Percentiles rank a stretch among this genome's conserved stretches.
Conservation (phyloP, 139 green algal species). For the Chlorella ohadii region DNA sequence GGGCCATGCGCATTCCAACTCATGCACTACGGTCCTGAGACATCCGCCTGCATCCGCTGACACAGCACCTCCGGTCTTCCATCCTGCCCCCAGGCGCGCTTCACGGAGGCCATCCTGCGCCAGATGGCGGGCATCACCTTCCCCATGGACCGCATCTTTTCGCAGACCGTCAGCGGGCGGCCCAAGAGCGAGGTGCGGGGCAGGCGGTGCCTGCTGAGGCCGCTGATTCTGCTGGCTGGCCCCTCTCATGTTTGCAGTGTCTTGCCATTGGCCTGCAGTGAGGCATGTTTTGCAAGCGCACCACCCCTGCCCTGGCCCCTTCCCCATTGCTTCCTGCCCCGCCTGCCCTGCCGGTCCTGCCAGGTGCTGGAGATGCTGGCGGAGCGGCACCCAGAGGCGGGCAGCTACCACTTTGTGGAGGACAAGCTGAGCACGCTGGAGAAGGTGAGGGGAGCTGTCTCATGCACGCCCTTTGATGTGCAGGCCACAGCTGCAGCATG, state of each 20-base stretch:
- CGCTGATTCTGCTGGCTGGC: no score
- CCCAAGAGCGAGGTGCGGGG: constrained; percentile 74
- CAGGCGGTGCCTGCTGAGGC: no score
- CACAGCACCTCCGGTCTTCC: no score
- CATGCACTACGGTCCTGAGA: no score
- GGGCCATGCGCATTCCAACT: no score
- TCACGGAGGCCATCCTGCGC: constrained; percentile 84
- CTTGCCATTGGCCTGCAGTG: no score
- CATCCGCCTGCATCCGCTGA: no score
- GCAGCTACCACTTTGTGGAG: constrained; percentile 85
- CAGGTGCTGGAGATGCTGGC: constrained; percentile 71
- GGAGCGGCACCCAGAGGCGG: constrained; percentile 57
- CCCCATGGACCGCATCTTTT: constrained; percentile 86
- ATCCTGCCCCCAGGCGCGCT: constrained; percentile 72
- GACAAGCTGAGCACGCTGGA: constrained; percentile 92
- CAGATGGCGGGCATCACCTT: constrained; percentile 87
- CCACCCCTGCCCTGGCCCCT: no score
- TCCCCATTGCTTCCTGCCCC: no score
- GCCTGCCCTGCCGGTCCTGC: no score
- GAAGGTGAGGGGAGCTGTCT: constrained; percentile 64
- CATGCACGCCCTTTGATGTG: background rate
- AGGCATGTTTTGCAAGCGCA: no score
- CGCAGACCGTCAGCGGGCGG: constrained; percentile 73
- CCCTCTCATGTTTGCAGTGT: no score
- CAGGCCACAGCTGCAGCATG: background rate